Conservation (phyloP, 2,329 filamentous ascomycete genomes). For the Mariannaea elegans region DNA sequence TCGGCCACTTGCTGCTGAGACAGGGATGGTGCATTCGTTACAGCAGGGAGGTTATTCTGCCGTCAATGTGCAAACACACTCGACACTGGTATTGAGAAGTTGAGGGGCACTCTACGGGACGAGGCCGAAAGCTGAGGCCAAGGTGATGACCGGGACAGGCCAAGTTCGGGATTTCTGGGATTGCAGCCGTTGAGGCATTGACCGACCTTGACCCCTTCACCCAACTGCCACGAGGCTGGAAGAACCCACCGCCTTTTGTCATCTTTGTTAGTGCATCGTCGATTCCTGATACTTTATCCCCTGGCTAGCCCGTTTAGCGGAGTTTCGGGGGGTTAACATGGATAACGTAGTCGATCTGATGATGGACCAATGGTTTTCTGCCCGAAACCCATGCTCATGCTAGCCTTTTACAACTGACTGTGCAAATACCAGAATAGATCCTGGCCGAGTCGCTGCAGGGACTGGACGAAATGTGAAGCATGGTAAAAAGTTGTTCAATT, state of each 20-base stretch:
- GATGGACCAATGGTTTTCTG: slow-evolving; percentile 10
- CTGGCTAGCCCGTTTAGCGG: slow-evolving; percentile 2
- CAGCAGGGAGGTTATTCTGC: slow-evolving; percentile 17
- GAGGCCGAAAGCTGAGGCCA: slow-evolving; percentile 10
- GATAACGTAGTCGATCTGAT: slow-evolving; percentile 18
- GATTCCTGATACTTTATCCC: background rate
- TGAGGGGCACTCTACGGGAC: slow-evolving; percentile 10
- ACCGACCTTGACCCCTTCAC: slow-evolving; percentile 13
- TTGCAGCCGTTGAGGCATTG: background rate
- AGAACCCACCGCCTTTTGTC: slow-evolving; percentile 5
- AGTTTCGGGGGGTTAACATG: slow-evolving; percentile 3
- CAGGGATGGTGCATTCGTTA: slow-evolving; percentile 18
- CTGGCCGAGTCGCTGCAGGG: background rate
- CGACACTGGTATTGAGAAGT: slow-evolving; percentile 4
- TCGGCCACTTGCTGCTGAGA: slow-evolving; percentile 33
- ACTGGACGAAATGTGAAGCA: background rate
- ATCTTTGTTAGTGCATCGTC: slow-evolving; percentile 4
- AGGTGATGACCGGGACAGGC: slow-evolving; percentile 9
- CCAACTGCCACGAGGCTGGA: slow-evolving; percentile 19
- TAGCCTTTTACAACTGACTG: background rate
- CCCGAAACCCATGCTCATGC: slow-evolving; percentile 25
- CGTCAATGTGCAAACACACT: slow-evolving; percentile 3
- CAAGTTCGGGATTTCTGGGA: slow-evolving; percentile 17
- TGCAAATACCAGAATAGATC: background rate
- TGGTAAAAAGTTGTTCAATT: background rate